Evolutionary conservation across 2,329 filamentous ascomycete genomes (phyloP), one percentile per base, ranked within the genome.

Genomic region (Xylaria sp.): DNA sequence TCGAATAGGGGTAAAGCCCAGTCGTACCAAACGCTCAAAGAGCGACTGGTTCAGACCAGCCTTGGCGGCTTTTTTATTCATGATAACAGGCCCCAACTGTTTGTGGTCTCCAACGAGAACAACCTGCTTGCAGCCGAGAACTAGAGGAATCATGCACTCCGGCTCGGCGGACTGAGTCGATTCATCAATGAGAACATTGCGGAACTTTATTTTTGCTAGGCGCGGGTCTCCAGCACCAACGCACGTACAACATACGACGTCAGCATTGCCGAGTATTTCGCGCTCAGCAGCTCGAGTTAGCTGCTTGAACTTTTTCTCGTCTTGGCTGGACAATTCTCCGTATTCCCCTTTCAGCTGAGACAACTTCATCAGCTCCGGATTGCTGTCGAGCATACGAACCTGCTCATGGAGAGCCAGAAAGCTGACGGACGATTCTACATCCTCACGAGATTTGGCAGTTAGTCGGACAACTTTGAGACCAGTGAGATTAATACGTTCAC

Each of bases 1-100:
- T 60, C 95, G 92, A 73, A 97, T 97, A 7, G 96, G 96, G 44
- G 91, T 90, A 74, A 94, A 91, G 50, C 92, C 91, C n/a, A 98
- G 87, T 75, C 95, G 93, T 73, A 98, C 94, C 57, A 99, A 86
- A 74, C 96, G 93, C 82, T 99, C 96, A 76, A 99, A 99, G 10
- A 99, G 85, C n/a, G 95, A 98, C 80, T 98, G 96, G 81, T 98
- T 97, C 17, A 99, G 85, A 68, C 96, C 96, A 62, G 96, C 96
- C 81, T 98, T 98, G 68, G 96, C 96, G 15, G 96, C 96, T 81
- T 98, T 98, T 86, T 99, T 99, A 86, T 99, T 99, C 95, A 99
- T 99, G 77, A 99, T 98, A 74, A 99, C 96, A 1, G 96, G 96
- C 0, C 96, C 96, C 71, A 99, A 88, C 79, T 99, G 96, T 80